Evolutionary conservation across 2,329 filamentous ascomycete genomes (phyloP), one percentile per base, ranked within the genome.

Genomic region (Monosporascus sp.): DNA sequence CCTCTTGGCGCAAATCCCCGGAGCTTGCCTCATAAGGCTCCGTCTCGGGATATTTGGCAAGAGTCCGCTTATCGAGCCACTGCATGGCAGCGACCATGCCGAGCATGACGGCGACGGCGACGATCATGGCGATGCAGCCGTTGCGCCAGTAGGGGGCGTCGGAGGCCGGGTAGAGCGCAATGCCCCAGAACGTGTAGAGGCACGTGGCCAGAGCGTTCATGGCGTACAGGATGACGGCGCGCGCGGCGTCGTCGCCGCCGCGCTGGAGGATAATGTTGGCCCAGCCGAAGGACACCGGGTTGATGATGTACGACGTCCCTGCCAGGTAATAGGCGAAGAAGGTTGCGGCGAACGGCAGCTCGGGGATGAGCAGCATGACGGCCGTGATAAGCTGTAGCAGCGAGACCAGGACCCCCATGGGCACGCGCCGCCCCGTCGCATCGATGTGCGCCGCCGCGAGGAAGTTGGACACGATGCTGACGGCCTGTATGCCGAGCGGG

Each of bases 181-280:
- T 73, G 0, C 73, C 74, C 74, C 74, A 77, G 48, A 75, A 76
- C 0, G 74, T 75, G 55, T 72, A 76, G 26, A 77, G 54, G 1
- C 71, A 61, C 43, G 68, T 68, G 15, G 69, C 68, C 2, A 68
- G 66, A 24, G 70, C 75, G 45, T 65, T 65, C 38, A 62, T 51
- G 1, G 56, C 52, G 7, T 59, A 60, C 5, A 65, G 57, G 1
- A 65, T 52, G 11, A 66, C 59, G 5, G 64, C 61, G 7, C 64
- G 54, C 50, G 65, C 63, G 46, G 65, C 64, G 1, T 58, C 62
- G 35, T 66, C 64, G 6, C 70, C 70, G 4, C 57, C 57, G 22
- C 50, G 48, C 0, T 60, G 56, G 52, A 63, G 65, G 7, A 66
- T 60, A 45, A 55, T 58, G 48, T 65, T 60, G 31, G 64, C 62